These are phyloP conservation scores for Monilinia aucupariae DNA, from an alignment of 2,329 filamentous ascomycete species.

Conservation along the genomic window DNA sequence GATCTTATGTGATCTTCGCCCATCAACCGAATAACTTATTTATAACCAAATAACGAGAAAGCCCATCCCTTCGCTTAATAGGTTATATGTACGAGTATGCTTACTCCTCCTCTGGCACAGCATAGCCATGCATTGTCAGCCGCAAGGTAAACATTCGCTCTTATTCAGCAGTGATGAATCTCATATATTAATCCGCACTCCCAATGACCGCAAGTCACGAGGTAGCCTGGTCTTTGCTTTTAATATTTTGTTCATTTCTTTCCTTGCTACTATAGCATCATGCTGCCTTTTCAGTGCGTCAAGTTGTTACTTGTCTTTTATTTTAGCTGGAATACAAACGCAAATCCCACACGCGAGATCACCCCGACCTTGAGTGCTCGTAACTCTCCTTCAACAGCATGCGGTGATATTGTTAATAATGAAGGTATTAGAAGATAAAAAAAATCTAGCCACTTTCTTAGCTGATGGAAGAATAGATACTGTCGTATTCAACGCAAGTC, in stretches of 20 bases:
- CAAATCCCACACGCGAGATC: background rate
- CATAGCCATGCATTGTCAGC: constrained; percentile 1
- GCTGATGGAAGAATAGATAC: constrained; percentile 15
- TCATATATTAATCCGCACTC: background rate
- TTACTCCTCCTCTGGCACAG: background rate
- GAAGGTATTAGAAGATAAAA: background rate
- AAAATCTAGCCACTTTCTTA: background rate
- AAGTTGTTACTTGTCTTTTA: background rate
- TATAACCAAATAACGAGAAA: no score
- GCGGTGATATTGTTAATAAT: constrained; percentile 22
- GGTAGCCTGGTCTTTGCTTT: background rate
- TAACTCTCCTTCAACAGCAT: constrained; percentile 20
- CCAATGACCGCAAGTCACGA: background rate
- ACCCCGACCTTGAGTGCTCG: constrained; percentile 12
- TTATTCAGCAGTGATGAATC: background rate
- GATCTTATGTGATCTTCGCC: no score
- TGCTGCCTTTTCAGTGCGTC: background rate
- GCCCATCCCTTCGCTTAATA: background rate
- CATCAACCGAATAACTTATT: no score
- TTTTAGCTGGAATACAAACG: background rate
- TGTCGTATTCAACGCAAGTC: constrained; percentile 21
- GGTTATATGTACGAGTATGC: background rate
- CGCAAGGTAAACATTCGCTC: background rate
- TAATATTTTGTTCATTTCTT: background rate
- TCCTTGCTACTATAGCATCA: background rate